Evolutionary conservation across 2,329 filamentous ascomycete species (phyloP).

Genomic region (Allantophomopsis cytisporea): DNA sequence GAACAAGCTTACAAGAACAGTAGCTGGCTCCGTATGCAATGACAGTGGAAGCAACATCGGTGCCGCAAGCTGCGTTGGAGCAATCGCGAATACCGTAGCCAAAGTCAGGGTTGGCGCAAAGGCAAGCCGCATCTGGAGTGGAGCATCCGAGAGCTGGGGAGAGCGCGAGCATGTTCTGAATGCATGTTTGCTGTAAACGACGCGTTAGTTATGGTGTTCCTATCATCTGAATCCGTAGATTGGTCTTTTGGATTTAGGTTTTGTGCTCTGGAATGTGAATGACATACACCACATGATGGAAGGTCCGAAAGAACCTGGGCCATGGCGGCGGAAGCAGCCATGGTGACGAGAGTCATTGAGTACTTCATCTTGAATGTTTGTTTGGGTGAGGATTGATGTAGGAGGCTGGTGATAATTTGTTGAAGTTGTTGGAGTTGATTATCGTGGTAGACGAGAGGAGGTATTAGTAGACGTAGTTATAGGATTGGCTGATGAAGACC

Average conservation of each 20-base stretch:
- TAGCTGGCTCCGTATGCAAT: constrained; percentile 14
- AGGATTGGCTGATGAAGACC: too few species aligned
- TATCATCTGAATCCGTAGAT: neutral
- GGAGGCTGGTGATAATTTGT: too few species aligned
- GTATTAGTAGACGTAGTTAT: too few species aligned
- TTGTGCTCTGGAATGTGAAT: neutral
- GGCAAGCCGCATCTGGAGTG: constrained; percentile 22
- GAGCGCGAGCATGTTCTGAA: constrained; percentile 29
- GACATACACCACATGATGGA: constrained; percentile 19
- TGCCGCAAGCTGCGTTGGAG: constrained; percentile 25
- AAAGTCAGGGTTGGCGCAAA: constrained; percentile 28
- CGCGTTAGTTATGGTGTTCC: neutral
- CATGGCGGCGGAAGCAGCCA: constrained; percentile 9
- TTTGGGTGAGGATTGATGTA: too few species aligned
- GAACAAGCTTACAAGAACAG: constrained; percentile 14
- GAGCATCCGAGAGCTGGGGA: constrained; percentile 25
- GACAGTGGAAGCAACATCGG: constrained; percentile 12
- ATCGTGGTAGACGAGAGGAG: too few species aligned
- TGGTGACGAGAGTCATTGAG: constrained; percentile 10
- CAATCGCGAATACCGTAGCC: constrained; percentile 32
- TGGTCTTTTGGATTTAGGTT: constrained; percentile 5
- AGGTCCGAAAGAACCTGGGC: constrained; percentile 12
- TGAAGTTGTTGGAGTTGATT: too few species aligned
- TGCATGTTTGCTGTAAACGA: constrained; percentile 19
- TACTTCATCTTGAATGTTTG: constrained; percentile 16